Evolutionary conservation across 768 basidiomycete species (phyloP).

Genomic region (Rhodocollybia butyracea): DNA sequence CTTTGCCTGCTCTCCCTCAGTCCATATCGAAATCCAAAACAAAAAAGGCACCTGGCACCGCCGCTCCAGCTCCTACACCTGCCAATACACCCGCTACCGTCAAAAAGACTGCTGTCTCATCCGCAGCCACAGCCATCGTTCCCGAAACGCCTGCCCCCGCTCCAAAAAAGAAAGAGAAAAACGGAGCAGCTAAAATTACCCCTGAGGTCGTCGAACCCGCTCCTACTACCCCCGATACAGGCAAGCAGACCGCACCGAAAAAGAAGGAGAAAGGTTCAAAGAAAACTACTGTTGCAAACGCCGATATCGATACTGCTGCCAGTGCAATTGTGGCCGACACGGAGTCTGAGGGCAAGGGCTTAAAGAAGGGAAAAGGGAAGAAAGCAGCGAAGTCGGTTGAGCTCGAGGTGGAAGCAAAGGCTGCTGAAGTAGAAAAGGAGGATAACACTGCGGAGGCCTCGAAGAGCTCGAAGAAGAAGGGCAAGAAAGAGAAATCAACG

Average conservation of each 20-base stretch:
- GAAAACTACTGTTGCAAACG: no score
- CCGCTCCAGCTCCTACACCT: not conserved
- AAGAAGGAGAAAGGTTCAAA: conserved; percentile 11
- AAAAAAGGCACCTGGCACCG: conserved; percentile 5
- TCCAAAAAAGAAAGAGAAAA: not conserved
- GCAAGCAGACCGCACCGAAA: conserved; percentile 11
- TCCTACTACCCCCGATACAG: conserved; percentile 3
- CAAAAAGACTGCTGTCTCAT: conserved; percentile 6
- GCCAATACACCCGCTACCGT: conserved; percentile 14
- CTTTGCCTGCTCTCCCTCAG: not conserved
- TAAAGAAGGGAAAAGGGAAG: not conserved
- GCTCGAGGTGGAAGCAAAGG: not conserved
- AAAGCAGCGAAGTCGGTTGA: not conserved
- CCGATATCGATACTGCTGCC: conserved; percentile 9
- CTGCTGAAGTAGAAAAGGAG: conserved; percentile 12
- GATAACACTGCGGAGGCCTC: conserved; percentile 1
- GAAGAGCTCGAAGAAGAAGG: conserved; percentile 19
- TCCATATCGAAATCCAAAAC: not conserved
- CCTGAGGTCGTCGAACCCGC: conserved; percentile 2
- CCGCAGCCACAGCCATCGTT: not conserved
- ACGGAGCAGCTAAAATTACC: conserved; percentile 1
- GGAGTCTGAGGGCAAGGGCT: not conserved
- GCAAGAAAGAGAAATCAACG: conserved; percentile 10
- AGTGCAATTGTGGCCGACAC: not conserved
- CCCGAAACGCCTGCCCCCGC: not conserved